These are phyloP conservation scores for Herpetomonas samuelpessoai DNA, from an alignment of 208 protist species.

Conservation along the genomic window DNA sequence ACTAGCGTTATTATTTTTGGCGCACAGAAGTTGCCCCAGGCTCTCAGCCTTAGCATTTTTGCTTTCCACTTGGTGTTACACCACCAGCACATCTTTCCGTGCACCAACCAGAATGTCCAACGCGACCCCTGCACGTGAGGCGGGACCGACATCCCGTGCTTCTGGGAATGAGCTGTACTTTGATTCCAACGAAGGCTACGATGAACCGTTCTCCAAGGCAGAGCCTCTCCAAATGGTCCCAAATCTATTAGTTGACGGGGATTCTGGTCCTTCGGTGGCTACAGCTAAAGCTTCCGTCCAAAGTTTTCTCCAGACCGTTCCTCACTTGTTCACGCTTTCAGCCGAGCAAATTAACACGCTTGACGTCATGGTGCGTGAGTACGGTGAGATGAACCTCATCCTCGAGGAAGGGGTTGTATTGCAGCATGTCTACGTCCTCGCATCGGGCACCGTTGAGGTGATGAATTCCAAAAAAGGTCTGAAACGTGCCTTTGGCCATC, in stretches of 20 bases:
- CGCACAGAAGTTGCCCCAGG: no score
- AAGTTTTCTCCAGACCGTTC: conserved; percentile 70
- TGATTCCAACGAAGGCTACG: conserved; percentile 10
- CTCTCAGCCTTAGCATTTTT: no score
- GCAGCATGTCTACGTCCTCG: conserved; percentile 78
- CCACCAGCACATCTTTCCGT: no score
- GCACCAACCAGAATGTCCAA: no score
- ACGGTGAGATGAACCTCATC: conserved; percentile 79
- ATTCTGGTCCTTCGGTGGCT: background rate
- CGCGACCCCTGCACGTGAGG: no score
- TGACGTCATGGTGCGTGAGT: conserved; percentile 77
- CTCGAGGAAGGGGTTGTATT: conserved; percentile 64
- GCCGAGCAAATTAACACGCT: conserved; percentile 49
- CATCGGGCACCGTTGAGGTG: conserved; percentile 77
- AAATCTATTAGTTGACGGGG: background rate
- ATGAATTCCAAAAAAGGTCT: conserved; percentile 80
- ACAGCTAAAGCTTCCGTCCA: conserved; percentile 39
- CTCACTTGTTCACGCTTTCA: conserved; percentile 68
- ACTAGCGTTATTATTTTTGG: no score
- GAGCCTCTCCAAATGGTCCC: conserved; percentile 6
- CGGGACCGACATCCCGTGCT: no score
- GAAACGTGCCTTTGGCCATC: conserved; percentile 64
- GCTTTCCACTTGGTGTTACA: no score
- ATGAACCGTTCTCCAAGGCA: background rate
- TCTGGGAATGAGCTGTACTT: background rate